Evolutionary conservation across 2,329 filamentous ascomycete genomes (phyloP), one percentile per base, ranked within the genome.

Genomic region (Coniosporium tulheliwenetii): DNA sequence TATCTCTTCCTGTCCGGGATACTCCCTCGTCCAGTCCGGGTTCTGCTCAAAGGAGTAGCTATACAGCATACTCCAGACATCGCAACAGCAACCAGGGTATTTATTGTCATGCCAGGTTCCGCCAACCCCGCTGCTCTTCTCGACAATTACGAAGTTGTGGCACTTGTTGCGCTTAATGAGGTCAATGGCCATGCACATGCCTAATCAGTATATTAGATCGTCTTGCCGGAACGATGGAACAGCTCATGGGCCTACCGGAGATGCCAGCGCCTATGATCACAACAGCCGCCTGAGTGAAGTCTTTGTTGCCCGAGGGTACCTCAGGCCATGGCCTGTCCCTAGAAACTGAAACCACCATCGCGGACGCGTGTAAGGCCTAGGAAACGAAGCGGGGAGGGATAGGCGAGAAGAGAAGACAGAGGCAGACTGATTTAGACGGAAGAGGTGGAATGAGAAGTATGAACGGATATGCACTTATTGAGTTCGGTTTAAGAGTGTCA

Each of bases 1-100:
- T 14, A 78, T 73, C 50, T 78, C 74, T 50, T 75, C 70, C 47
- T 78, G 73, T 0, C 70, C 69, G 0, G 74, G 69, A 48, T 75
- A 77, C 41, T 73, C 64, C 13, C 70, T 58, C 1, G 68, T 67
- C 73, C 74, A 76, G 46, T 69, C 61, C 2, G 70, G 58, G 40
- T 76, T 77, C 39, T 74, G 71, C 31, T 71, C 73, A 48, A 78
- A 79, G 5, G 70, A 75, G 53, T 69, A 77, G 36, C 65, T 71
- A 56, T 78, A 78, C 2, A 78, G 57, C 38, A 66, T 58, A 30
- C 64, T 69, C 63, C 64, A 69, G 8, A 75, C 69, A 43, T 52
- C 51, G 38, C 47, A 53, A 43, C 50, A 56, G 44, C 48, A 53
- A 26, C 43, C 45, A n/a, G 43, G 43, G 19, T 10, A 37, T 40